These are phyloP conservation scores for Chaetothyriales sp. DNA, from an alignment of 2,329 filamentous ascomycete genomes.

Conservation along the genomic window DNA sequence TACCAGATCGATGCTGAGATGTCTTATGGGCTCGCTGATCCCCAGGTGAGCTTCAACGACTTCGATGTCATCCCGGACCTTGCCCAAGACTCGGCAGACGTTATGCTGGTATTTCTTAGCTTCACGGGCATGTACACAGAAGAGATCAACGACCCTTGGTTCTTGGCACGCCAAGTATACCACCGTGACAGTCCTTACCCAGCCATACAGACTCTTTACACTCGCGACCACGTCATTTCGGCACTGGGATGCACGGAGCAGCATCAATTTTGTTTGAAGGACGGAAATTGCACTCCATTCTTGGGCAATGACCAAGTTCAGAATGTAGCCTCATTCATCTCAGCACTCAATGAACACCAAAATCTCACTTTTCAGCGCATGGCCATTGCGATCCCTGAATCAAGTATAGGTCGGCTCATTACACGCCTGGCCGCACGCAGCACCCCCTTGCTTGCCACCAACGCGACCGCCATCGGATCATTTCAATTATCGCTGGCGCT, in stretches of 20 bases:
- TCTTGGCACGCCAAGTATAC: constrained; percentile 6
- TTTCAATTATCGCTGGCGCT: constrained; percentile 5
- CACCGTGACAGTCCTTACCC: background rate
- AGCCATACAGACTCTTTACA: constrained; percentile 5
- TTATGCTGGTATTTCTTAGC: constrained; percentile 10
- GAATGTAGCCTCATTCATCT: constrained; percentile 6
- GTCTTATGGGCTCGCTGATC: constrained; percentile 1
- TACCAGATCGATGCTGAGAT: constrained; percentile 7
- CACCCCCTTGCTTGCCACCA: constrained; percentile 8
- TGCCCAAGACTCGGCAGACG: constrained; percentile 3
- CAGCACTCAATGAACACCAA: constrained; percentile 4
- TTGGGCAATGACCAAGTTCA: constrained; percentile 11
- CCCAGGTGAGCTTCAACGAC: constrained; percentile 3
- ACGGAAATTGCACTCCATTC: constrained; percentile 9
- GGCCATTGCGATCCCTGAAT: constrained; percentile 3
- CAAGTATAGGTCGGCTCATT: constrained; percentile 1
- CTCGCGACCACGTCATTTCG: constrained; percentile 7
- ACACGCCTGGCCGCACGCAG: constrained; percentile 3
- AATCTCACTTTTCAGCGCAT: constrained; percentile 12
- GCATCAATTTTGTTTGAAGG: constrained; percentile 13
- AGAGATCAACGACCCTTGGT: constrained; percentile 12
- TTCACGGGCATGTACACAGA: constrained; percentile 10
- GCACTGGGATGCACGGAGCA: constrained; percentile 11
- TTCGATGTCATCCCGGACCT: constrained; percentile 9
- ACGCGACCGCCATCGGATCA: background rate